Percentiles rank a stretch among this genome's conserved stretches.
phyloP scores from a whole-genome alignment of 352 stramenopile species.

The Blastocystis sp. region DNA sequence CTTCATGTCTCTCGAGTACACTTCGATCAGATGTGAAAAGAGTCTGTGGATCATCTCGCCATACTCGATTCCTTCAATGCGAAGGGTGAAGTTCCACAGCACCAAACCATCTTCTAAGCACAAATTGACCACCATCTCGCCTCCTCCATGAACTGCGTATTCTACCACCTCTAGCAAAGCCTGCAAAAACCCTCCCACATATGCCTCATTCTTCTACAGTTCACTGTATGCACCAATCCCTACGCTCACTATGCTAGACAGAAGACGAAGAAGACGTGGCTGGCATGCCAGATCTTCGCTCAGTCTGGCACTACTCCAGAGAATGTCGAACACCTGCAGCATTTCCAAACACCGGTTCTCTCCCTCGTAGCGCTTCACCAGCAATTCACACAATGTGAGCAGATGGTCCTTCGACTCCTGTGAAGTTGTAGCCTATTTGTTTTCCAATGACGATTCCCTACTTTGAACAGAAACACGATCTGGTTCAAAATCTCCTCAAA shows the following conservation, averaged over 20 bases:
- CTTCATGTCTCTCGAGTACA: conserved; percentile 37
- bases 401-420: not conserved
- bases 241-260: not conserved
- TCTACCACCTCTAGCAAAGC: not conserved
- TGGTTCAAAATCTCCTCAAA: not conserved
- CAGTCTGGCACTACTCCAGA: not conserved
- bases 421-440: not conserved
- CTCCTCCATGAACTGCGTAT: not conserved
- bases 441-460: not conserved
- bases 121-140: not conserved
- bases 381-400: not conserved
- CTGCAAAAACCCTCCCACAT: not conserved
- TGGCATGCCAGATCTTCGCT: not conserved
- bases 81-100: not conserved
- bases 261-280: not conserved
- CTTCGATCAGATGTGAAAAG: not conserved
- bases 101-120: conserved; percentile 33
- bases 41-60: not conserved
- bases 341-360: not conserved
- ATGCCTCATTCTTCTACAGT: not conserved
- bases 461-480: not conserved
- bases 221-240: not conserved
- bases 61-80: not conserved
- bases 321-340: not conserved
- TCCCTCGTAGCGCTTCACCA: not conserved